phyloP scores from a whole-genome alignment of 2,329 filamentous ascomycete genomes.

The Paradendryphiella salina region DNA sequence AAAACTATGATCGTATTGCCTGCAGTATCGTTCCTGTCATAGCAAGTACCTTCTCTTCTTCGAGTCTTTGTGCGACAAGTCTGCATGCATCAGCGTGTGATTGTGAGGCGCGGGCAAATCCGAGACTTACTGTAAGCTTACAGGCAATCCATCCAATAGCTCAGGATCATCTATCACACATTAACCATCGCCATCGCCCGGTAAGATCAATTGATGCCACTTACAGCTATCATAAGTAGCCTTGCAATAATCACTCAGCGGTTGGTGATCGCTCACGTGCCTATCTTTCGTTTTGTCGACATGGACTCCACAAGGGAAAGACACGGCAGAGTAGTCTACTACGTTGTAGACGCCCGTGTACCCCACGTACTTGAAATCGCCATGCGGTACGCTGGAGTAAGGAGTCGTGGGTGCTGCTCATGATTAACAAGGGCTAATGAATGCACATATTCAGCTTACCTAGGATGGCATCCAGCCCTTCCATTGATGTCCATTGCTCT shows the following conservation, averaged over 20 bases:
- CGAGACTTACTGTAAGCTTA: slow-evolving; percentile 45
- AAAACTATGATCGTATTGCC: slow-evolving; percentile 22
- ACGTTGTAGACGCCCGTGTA: slow-evolving; percentile 55
- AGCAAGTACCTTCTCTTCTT: slow-evolving; percentile 50
- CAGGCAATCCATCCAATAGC: slow-evolving; percentile 50
- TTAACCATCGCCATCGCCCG: not conserved
- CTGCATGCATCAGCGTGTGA: slow-evolving; percentile 11
- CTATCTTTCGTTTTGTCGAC: slow-evolving; percentile 48
- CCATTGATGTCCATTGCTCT: slow-evolving; percentile 50
- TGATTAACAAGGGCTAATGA: slow-evolving; percentile 8
- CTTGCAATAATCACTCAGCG: slow-evolving; percentile 48
- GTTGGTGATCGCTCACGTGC: slow-evolving; percentile 24
- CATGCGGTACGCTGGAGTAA: slow-evolving; percentile 49
- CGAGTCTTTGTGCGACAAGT: slow-evolving; percentile 47
- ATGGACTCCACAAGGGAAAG: slow-evolving; percentile 49
- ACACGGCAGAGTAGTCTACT: slow-evolving; percentile 52
- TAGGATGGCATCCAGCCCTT: slow-evolving; percentile 52
- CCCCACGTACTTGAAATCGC: slow-evolving; percentile 52
- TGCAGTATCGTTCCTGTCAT: slow-evolving; percentile 46
- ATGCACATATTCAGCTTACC: slow-evolving; percentile 20
- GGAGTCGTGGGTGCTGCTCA: slow-evolving; percentile 50
- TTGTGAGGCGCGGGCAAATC: not conserved
- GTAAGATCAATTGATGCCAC: slow-evolving; percentile 17
- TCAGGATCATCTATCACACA: slow-evolving; percentile 40
- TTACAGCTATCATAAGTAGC: slow-evolving; percentile 48